phyloP scores from a whole-genome alignment of 2,329 filamentous ascomycete species.

The Aspergillus jensenii region DNA sequence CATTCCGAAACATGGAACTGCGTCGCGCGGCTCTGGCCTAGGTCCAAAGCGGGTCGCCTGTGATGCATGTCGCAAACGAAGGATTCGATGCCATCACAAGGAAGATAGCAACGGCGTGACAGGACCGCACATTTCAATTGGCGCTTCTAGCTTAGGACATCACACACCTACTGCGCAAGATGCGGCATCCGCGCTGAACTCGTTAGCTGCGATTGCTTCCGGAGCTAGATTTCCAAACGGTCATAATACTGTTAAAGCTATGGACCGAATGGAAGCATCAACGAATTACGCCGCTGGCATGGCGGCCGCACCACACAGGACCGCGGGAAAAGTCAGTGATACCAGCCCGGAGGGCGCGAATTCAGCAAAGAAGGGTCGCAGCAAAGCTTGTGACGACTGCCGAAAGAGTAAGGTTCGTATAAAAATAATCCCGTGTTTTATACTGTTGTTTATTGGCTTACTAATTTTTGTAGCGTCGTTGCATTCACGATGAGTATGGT shows the following conservation, averaged over 20 bases:
- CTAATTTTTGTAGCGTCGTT: slow-evolving; percentile 55
- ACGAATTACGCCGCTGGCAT: slow-evolving; percentile 27
- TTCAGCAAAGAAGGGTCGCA: slow-evolving; percentile 57
- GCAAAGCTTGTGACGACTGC: slow-evolving; percentile 66
- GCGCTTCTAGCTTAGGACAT: slow-evolving; percentile 29
- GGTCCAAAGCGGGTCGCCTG: slow-evolving; percentile 61
- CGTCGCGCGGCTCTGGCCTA: slow-evolving; percentile 58
- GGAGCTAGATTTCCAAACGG: slow-evolving; percentile 34
- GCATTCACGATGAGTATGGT: slow-evolving; percentile 65
- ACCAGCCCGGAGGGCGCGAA: slow-evolving; percentile 33
- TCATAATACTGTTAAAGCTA: slow-evolving; percentile 18
- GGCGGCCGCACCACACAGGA: slow-evolving; percentile 27
- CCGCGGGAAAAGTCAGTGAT: slow-evolving; percentile 29
- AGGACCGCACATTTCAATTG: slow-evolving; percentile 29
- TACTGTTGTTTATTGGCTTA: slow-evolving; percentile 9
- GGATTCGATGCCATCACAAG: slow-evolving; percentile 65
- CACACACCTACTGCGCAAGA: slow-evolving; percentile 38
- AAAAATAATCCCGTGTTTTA: not conserved
- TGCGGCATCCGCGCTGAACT: slow-evolving; percentile 40
- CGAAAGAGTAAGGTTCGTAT: slow-evolving; percentile 64
- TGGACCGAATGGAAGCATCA: slow-evolving; percentile 31
- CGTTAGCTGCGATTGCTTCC: slow-evolving; percentile 39
- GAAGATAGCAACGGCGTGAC: slow-evolving; percentile 44
- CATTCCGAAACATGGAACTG: slow-evolving; percentile 41
- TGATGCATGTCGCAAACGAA: slow-evolving; percentile 61